Conservation (phyloP, 2,329 filamentous ascomycete species). For the Fusarium falciforme region DNA sequence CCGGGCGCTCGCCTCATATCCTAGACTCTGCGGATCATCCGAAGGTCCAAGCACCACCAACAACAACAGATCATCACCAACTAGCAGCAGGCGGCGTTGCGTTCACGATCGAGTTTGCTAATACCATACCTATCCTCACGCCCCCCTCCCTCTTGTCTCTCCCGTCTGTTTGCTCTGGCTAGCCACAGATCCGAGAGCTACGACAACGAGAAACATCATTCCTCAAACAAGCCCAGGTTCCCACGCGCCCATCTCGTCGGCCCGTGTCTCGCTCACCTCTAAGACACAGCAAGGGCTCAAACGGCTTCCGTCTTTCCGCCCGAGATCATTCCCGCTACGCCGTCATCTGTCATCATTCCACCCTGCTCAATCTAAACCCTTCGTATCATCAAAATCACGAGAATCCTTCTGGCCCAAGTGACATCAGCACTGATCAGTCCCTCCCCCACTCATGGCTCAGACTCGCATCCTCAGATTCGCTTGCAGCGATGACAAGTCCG, state of each 20-base stretch:
- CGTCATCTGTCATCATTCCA: slow-evolving; percentile 34
- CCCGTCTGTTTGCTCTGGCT: not conserved
- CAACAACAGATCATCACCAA: slow-evolving; percentile 29
- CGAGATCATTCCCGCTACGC: slow-evolving; percentile 15
- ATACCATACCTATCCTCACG: not conserved
- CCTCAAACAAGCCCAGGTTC: slow-evolving; percentile 18
- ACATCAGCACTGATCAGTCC: slow-evolving; percentile 6
- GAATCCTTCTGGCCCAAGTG: slow-evolving; percentile 10
- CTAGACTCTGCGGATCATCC: slow-evolving; percentile 20
- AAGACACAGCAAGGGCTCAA: slow-evolving; percentile 11
- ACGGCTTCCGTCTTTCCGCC: slow-evolving; percentile 18
- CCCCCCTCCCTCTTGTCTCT: not conserved
- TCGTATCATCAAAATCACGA: slow-evolving; percentile 10
- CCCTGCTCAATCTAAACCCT: slow-evolving; percentile 21
- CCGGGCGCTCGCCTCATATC: slow-evolving; percentile 10
- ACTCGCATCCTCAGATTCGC: slow-evolving; percentile 66
- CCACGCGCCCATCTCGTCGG: slow-evolving; percentile 26
- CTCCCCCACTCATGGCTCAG: slow-evolving; percentile 37
- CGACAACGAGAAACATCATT: slow-evolving; percentile 24
- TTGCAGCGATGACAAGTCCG: slow-evolving; percentile 63
- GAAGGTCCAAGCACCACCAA: slow-evolving; percentile 31
- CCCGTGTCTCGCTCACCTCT: slow-evolving; percentile 33
- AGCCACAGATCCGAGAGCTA: not conserved
- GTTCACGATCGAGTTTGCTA: not conserved
- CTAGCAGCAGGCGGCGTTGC: not conserved